Conservation (phyloP, 345 rosid genomes). For the Eutrema heterophyllum region DNA sequence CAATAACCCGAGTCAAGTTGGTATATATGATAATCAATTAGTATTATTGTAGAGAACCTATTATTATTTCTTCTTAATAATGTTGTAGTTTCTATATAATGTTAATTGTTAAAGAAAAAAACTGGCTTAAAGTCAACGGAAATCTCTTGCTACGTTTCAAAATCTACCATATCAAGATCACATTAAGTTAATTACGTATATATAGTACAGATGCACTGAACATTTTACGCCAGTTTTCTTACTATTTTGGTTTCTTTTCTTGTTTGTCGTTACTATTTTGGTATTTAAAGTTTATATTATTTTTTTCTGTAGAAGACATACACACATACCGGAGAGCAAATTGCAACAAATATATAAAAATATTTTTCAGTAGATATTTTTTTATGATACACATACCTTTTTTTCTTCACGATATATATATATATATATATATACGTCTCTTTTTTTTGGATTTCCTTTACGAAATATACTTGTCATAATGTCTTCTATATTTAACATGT, state of each 20-base stretch:
- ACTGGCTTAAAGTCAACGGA: too few species aligned
- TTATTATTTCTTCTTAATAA: too few species aligned
- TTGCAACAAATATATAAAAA: neutral
- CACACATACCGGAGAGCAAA: neutral
- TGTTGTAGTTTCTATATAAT: too few species aligned
- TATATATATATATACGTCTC: too few species aligned
- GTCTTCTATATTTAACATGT: neutral
- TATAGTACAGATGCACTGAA: conserved; percentile 13
- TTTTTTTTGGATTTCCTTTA: too few species aligned
- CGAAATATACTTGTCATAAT: too few species aligned
- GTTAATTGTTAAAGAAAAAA: too few species aligned
- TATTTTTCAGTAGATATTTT: too few species aligned
- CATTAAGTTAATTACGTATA: neutral
- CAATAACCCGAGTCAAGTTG: neutral
- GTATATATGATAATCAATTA: neutral
- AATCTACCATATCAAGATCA: conserved; percentile 15
- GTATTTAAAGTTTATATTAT: neutral
- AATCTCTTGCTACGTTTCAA: neutral
- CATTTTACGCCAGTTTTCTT: neutral
- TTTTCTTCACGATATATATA: too few species aligned
- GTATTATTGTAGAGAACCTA: too few species aligned
- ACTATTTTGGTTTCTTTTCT: neutral
- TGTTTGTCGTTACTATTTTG: neutral
- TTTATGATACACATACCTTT: too few species aligned
- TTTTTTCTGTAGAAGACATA: neutral